Percentiles rank a stretch among this genome's conserved stretches.
Conservation (phyloP, 2,329 filamentous ascomycete species). For the Hysterium pulicare region DNA sequence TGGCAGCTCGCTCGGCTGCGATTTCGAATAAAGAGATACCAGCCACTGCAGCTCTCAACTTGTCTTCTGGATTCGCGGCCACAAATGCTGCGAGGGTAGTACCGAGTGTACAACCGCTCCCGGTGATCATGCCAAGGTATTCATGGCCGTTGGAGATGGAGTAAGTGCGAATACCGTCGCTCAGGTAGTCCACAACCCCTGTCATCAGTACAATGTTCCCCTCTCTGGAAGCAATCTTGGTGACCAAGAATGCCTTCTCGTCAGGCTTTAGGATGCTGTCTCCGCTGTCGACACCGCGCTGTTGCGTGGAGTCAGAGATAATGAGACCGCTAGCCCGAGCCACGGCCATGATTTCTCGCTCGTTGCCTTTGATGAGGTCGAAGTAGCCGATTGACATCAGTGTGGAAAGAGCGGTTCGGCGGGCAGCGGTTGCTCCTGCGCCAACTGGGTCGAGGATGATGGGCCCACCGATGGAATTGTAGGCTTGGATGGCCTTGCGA, state of each 20-base stretch:
- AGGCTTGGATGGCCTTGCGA: slow-evolving; percentile 69
- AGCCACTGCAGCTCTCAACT: slow-evolving; percentile 69
- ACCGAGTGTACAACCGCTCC: slow-evolving; percentile 77
- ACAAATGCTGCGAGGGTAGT: slow-evolving; percentile 75
- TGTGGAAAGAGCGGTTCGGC: slow-evolving; percentile 66
- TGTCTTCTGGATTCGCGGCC: slow-evolving; percentile 56
- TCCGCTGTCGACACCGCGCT: slow-evolving; percentile 81
- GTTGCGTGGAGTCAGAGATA: slow-evolving; percentile 45
- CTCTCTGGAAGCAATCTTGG: slow-evolving; percentile 63
- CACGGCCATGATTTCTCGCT: slow-evolving; percentile 77
- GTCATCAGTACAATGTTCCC: slow-evolving; percentile 78
- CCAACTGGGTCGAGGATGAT: slow-evolving; percentile 88
- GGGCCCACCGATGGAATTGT: slow-evolving; percentile 73
- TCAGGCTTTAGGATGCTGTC: slow-evolving; percentile 50
- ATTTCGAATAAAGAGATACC: slow-evolving; percentile 76
- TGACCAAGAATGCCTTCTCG: slow-evolving; percentile 62
- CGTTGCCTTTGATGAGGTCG: slow-evolving; percentile 90
- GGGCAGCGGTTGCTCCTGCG: slow-evolving; percentile 74
- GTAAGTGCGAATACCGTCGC: slow-evolving; percentile 67
- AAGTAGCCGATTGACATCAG: slow-evolving; percentile 75
- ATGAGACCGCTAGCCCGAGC: slow-evolving; percentile 50
- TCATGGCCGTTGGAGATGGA: slow-evolving; percentile 74
- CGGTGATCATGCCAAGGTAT: slow-evolving; percentile 68
- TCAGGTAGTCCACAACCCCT: slow-evolving; percentile 71
- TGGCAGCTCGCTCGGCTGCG: slow-evolving; percentile 65